Base-by-base conservation (phyloP, 2,329 filamentous ascomycete species). In the Uncinocarpus reesii region DNA sequence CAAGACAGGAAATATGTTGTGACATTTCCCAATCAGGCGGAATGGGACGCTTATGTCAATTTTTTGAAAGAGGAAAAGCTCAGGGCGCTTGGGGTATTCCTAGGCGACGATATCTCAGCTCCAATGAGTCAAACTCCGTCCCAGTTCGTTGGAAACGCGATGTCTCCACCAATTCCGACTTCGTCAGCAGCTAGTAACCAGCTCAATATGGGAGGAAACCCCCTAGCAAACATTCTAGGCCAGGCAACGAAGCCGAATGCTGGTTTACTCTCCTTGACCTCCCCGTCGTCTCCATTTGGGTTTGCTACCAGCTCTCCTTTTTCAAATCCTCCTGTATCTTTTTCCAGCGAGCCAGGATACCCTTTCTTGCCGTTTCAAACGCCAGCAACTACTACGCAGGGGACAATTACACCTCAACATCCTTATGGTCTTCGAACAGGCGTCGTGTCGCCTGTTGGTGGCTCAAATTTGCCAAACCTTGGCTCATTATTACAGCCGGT, bases 11-110 rank as follows among this genome's bases (percentile, higher is more conserved):
- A 58, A 7, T 66, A 59, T 49, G 56, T 56, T 8, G 62, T 73
- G 48, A 64, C 60, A 15, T 67, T 73, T 51, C 70, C 71, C 3
- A 60, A 73, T 52, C 65, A 66, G 57, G 69, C 62, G 34, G 75
- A 78, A 58, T 86, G 83, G 82, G 83, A 86, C 59, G 73, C 80
- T 21, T 95, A 96, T 64, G 84, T 89, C 50, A 78, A 84, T 47
- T 82, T 84, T 56, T 71, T 96, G 29, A 81, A 86, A 56, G 92
- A 98, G 69, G 87, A 90, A 52, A 98, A 95, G 68, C 74, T 98
- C 45, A 81, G 88, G 52, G 89, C 90, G 43, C 75, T 98, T 48
- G 92, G 92, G 55, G 92, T 96, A 10, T 88, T 80, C 15, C 75
- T 86, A 29, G 80, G 83, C 42, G 83, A 87, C 4, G 86, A 92